These are phyloP conservation scores for Juglanconis sp. DNA, from an alignment of 2,329 filamentous ascomycete species.

Conservation along the genomic window DNA sequence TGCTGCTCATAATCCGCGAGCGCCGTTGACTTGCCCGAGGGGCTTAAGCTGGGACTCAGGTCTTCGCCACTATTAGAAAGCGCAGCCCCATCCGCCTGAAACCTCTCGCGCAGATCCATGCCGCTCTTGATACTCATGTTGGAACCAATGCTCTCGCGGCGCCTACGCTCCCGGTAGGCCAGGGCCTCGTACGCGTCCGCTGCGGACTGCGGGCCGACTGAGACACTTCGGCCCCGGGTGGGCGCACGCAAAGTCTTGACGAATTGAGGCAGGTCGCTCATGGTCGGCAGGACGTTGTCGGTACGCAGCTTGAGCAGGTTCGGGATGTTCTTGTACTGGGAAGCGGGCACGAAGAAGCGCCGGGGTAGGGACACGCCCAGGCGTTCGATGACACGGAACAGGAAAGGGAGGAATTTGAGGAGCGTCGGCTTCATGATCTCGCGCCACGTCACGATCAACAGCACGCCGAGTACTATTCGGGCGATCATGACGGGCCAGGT, in stretches of 20 bases:
- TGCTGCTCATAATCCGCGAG: slow-evolving; percentile 67
- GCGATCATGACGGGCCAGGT: slow-evolving; percentile 61
- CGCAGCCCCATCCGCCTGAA: slow-evolving; percentile 23
- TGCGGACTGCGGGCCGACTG: slow-evolving; percentile 89
- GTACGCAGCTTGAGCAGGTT: slow-evolving; percentile 61
- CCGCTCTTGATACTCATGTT: slow-evolving; percentile 47
- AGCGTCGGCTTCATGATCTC: slow-evolving; percentile 83
- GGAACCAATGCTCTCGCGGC: slow-evolving; percentile 53
- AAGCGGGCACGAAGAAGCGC: slow-evolving; percentile 86
- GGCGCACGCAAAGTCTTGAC: slow-evolving; percentile 80
- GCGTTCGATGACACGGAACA: slow-evolving; percentile 83
- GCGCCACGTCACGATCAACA: slow-evolving; percentile 85
- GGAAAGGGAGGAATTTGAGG: slow-evolving; percentile 72
- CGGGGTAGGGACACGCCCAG: slow-evolving; percentile 77
- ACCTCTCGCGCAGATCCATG: slow-evolving; percentile 36
- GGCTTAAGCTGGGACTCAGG: slow-evolving; percentile 43
- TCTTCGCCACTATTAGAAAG: slow-evolving; percentile 25
- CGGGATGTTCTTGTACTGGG: slow-evolving; percentile 84
- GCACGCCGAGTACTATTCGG: slow-evolving; percentile 75
- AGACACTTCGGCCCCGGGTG: slow-evolving; percentile 73
- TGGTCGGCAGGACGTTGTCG: slow-evolving; percentile 85
- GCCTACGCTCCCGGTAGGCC: slow-evolving; percentile 73
- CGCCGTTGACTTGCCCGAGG: slow-evolving; percentile 28
- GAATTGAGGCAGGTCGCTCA: slow-evolving; percentile 82
- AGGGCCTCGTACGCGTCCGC: slow-evolving; percentile 95